phyloP scores from a whole-genome alignment of 148 eudicot species.

The Fagopyrum esculentum region DNA sequence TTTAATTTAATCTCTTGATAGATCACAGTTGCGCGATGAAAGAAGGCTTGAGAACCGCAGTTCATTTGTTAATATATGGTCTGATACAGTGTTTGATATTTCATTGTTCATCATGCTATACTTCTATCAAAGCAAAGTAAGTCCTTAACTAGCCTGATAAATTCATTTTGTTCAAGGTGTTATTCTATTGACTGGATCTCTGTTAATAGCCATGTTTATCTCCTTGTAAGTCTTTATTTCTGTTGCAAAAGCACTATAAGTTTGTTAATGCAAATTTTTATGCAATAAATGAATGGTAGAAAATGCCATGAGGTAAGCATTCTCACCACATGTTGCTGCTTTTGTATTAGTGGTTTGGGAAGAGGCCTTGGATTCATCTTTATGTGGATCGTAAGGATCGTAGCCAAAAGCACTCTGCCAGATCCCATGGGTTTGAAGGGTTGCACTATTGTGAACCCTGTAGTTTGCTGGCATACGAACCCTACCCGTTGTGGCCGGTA shows the following conservation, averaged over 20 bases:
- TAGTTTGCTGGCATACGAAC: constrained; percentile 99
- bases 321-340: constrained; percentile 41
- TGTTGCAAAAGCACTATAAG: too few relatives aligned
- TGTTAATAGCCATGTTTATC: too few relatives aligned
- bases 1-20: constrained; percentile 24
- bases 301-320: constrained; percentile 28
- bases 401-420: constrained; percentile 97
- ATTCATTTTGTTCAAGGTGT: not conserved
- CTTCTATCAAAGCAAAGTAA: constrained; percentile 78
- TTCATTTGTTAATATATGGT: constrained; percentile 94
- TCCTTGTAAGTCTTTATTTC: too few relatives aligned
- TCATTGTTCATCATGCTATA: constrained; percentile 72
- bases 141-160: constrained; percentile 16
- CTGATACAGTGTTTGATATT: constrained; percentile 79
- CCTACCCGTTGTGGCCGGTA: constrained; percentile 99
- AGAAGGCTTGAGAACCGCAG: constrained; percentile 75
- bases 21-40: constrained; percentile 82
- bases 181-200: not conserved
- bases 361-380: constrained; percentile 54
- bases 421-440: constrained; percentile 93
- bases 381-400: constrained; percentile 91
- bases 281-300: too few relatives aligned
- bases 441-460: constrained; percentile 94
- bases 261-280: too few relatives aligned
- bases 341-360: constrained; percentile 40